Conservation (phyloP, 2,329 filamentous ascomycete species). For the Huntiella decipiens region DNA sequence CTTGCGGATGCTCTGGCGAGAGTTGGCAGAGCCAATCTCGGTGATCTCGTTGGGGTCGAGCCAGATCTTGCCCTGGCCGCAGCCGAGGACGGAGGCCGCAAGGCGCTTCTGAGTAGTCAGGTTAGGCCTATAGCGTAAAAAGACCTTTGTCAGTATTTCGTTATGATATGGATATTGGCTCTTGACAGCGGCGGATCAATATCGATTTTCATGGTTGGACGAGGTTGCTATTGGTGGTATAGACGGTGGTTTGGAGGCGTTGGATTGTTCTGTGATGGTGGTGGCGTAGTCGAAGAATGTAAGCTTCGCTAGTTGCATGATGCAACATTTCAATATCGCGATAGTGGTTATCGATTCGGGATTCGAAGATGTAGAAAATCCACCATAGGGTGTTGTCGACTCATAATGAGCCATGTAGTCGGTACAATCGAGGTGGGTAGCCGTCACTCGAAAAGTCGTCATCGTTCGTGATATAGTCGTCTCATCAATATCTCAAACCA, state of each 20-base stretch:
- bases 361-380: no score
- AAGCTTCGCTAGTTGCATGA: neutral
- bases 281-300: neutral
- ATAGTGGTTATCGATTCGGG: no score
- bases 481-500: no score
- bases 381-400: no score
- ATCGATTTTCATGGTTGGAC: neutral
- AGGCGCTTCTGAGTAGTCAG: slow-evolving; percentile 99
- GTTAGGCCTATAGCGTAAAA: slow-evolving; percentile 59
- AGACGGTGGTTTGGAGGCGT: neutral
- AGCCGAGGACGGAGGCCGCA: slow-evolving; percentile 94
- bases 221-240: neutral
- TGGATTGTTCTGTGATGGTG: neutral
- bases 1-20: slow-evolving; percentile 98
- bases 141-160: slow-evolving; percentile 10
- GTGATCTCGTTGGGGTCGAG: slow-evolving; percentile 98
- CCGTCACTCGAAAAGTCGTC: no score
- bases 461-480: no score
- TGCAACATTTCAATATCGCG: no score
- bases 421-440: no score
- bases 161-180: no score
- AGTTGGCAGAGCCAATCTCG: slow-evolving; percentile 99
- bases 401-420: no score
- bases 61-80: slow-evolving; percentile 99
- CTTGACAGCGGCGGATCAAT: no score